These are phyloP conservation scores for Kazachstania kunashirensis DNA, from an alignment of 805 yeast genomes.

Conservation along the genomic window DNA sequence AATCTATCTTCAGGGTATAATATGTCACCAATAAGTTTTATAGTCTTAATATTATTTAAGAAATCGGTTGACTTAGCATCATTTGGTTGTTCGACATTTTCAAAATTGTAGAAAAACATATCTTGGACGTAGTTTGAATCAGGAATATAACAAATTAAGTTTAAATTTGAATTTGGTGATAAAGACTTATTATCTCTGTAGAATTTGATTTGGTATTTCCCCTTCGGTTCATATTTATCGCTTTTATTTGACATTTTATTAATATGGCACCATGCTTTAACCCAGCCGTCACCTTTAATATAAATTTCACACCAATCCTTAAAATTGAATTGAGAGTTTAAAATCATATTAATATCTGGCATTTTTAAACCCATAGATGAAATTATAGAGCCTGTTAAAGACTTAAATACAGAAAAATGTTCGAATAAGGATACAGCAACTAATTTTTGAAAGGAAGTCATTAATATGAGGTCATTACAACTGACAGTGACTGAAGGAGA, in stretches of 20 bases:
- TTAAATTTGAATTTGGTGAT: slow-evolving; percentile 14
- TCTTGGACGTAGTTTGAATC: slow-evolving; percentile 24
- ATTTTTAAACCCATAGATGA: slow-evolving; percentile 19
- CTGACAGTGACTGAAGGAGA: slow-evolving; percentile 4
- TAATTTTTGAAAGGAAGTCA: slow-evolving; percentile 7
- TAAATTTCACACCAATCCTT: slow-evolving; percentile 31
- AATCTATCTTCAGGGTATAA: slow-evolving; percentile 6
- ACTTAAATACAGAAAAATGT: slow-evolving; percentile 18
- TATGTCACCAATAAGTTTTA: slow-evolving; percentile 20
- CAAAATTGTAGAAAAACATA: slow-evolving; percentile 16
- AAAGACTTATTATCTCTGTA: slow-evolving; percentile 22
- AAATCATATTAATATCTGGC: slow-evolving; percentile 23
- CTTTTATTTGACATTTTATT: slow-evolving; percentile 12
- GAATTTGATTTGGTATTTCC: slow-evolving; percentile 23
- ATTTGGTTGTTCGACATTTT: slow-evolving; percentile 3
- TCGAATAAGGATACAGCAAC: slow-evolving; percentile 19
- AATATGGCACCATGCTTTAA: slow-evolving; percentile 28
- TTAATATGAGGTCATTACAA: slow-evolving; percentile 1
- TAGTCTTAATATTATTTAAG: slow-evolving; percentile 10
- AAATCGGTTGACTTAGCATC: slow-evolving; percentile 2
- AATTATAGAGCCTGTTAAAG: slow-evolving; percentile 24
- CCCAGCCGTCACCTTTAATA: slow-evolving; percentile 24
- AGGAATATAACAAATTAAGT: slow-evolving; percentile 24
- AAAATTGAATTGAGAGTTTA: slow-evolving; percentile 22
- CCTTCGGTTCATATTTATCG: slow-evolving; percentile 11